phyloP scores from a whole-genome alignment of 1,284 basidiomycete species.

The Sphagnurus paluster region DNA sequence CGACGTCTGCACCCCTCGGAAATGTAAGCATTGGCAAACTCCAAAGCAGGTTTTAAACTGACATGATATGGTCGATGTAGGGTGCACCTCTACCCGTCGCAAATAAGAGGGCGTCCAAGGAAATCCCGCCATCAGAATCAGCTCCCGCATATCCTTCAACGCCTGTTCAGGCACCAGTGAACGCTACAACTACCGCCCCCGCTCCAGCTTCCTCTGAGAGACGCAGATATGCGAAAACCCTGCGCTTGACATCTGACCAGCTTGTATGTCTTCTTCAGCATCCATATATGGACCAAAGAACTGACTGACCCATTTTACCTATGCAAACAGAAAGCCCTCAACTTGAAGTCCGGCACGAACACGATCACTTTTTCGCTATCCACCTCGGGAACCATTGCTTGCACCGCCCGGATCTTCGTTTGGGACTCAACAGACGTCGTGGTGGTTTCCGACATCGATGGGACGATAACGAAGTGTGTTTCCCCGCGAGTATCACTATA shows the following conservation, averaged over 20 bases:
- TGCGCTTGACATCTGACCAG: constrained; percentile 63
- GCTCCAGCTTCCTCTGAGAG: constrained; percentile 20
- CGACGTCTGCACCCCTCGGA: constrained; percentile 27
- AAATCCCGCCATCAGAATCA: constrained; percentile 31
- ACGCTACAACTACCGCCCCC: constrained; percentile 13
- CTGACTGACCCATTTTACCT: not conserved
- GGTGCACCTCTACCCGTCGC: not conserved
- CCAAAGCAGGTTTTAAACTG: not conserved
- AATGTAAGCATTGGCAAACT: constrained; percentile 12
- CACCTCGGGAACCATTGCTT: constrained; percentile 84
- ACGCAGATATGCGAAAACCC: constrained; percentile 87
- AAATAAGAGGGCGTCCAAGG: constrained; percentile 15
- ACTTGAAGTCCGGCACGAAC: constrained; percentile 89
- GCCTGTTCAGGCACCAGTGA: constrained; percentile 29
- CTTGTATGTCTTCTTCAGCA: constrained; percentile 29
- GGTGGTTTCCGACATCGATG: constrained; percentile 98
- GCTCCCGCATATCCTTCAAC: constrained; percentile 38
- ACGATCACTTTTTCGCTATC: constrained; percentile 94
- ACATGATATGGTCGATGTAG: not conserved
- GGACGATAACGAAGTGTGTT: constrained; percentile 93
- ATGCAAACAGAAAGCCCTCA: constrained; percentile 72
- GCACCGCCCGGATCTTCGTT: constrained; percentile 92
- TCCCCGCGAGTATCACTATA: constrained; percentile 3
- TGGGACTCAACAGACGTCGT: constrained; percentile 92
- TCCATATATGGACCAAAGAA: not conserved